A percentile compares a stretch with the other conserved stretches of the same genome.
phyloP scores from a whole-genome alignment of 2,329 filamentous ascomycete species.

The Mycosphaerella arachidis region DNA sequence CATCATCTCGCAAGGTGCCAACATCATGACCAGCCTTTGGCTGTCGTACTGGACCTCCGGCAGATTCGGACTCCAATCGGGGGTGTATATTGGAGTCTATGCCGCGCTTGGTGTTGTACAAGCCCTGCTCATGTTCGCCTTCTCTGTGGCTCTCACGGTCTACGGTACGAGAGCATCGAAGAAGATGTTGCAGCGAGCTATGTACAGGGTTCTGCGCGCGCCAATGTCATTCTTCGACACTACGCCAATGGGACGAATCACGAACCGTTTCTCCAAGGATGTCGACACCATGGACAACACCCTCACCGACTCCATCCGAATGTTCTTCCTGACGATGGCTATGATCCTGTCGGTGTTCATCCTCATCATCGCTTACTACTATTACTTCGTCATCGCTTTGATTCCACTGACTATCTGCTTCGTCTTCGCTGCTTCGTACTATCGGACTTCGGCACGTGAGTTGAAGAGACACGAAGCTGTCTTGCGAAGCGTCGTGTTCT shows the following conservation, averaged over 20 bases:
- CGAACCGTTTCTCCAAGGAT: slow-evolving; percentile 92
- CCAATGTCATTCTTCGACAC: slow-evolving; percentile 94
- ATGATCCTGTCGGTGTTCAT: slow-evolving; percentile 81
- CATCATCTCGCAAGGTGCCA: slow-evolving; percentile 71
- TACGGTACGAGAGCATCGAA: slow-evolving; percentile 78
- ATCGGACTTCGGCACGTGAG: slow-evolving; percentile 84
- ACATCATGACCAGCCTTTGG: slow-evolving; percentile 86
- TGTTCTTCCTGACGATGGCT: slow-evolving; percentile 82
- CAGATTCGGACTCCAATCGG: slow-evolving; percentile 65
- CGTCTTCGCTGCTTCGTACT: slow-evolving; percentile 78
- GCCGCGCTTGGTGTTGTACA: slow-evolving; percentile 68
- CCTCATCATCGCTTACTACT: slow-evolving; percentile 90
- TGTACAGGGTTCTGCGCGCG: slow-evolving; percentile 66
- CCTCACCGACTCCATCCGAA: slow-evolving; percentile 80
- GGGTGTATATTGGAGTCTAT: slow-evolving; percentile 59
- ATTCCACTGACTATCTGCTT: slow-evolving; percentile 71
- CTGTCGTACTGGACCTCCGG: slow-evolving; percentile 84
- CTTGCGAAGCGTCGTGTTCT: slow-evolving; percentile 80
- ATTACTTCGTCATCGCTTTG: slow-evolving; percentile 74
- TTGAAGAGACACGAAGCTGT: slow-evolving; percentile 92
- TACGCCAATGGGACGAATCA: slow-evolving; percentile 89
- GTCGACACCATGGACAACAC: slow-evolving; percentile 93
- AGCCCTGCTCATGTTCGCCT: slow-evolving; percentile 71
- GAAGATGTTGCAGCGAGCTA: slow-evolving; percentile 73
- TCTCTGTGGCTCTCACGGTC: slow-evolving; percentile 72